Evolutionary conservation across 345 rosid genomes (phyloP), one percentile per base, ranked within the genome.

Genomic region (Citrus medica): DNA sequence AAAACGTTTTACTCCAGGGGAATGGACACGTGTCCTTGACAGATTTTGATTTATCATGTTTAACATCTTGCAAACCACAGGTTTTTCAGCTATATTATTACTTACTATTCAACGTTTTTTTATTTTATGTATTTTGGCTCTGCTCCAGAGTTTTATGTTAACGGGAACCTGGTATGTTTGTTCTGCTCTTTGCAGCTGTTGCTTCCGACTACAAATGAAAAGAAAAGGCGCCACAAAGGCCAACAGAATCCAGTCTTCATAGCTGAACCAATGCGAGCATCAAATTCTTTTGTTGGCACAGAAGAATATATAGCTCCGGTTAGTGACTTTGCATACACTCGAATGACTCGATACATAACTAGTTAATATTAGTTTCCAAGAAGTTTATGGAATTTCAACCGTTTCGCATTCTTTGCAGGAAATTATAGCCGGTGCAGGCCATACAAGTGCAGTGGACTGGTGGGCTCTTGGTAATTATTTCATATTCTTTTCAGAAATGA

Each of bases 231-330:
- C 69, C 85, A 78, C 1, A 92, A 82, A 78, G 76, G 77, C 13
- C 91, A 82, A 55, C 88, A 90, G 78, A 81, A 51, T 78, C 99
- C 98, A 66, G 79, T 95, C 81, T 95, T 95, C 86, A 76, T 93
- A 92, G 97, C 97, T 69, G 98, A 95, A 85, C 98, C 99, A 2
- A 86, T 92, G 94, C 90, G 99, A 77, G 98, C 98, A 72, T 95
- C 99, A 28, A 95, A 92, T 83, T 95, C 99, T 71, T 93, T 95
- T 80, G 99, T 95, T 37, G 99, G 99, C 71, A 95, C 99, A 2
- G 99, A 95, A 83, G 99, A 95, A 86, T 95, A 95, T 60, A 95
- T 95, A 69, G 99, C 99, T 73, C 99, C 99, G 79, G 99, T 93
- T 6, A 21, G 70, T 35, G 42, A 66, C 10, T 35, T 21, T 55